Conservation (phyloP, 257 asterid genomes). For the Solanum piurae region DNA sequence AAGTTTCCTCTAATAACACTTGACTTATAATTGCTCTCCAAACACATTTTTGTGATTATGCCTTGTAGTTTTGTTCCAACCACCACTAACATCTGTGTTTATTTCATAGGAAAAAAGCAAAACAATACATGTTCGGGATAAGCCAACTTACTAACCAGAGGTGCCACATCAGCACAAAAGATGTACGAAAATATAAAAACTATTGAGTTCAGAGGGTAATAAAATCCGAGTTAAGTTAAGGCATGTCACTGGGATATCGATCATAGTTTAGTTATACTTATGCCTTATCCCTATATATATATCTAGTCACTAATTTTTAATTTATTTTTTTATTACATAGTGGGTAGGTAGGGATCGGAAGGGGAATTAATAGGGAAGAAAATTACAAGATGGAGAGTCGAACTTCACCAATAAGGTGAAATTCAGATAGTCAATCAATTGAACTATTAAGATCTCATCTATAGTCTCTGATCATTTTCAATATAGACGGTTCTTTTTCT, state of each 20-base stretch:
- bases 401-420: neutral
- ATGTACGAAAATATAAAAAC: too few relatives aligned
- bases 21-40: slow-evolving; percentile 42
- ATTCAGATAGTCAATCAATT: neutral
- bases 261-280: neutral
- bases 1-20: slow-evolving; percentile 44
- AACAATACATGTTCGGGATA: neutral
- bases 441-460: too few relatives aligned
- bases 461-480: too few relatives aligned
- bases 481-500: too few relatives aligned
- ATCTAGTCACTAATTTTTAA: neutral
- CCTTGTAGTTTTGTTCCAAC: slow-evolving; percentile 72
- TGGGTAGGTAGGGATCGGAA: neutral
- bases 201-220: too few relatives aligned
- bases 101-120: neutral
- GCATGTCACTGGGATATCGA: too few relatives aligned
- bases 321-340: neutral
- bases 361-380: neutral
- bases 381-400: neutral
- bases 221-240: neutral
- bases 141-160: too few relatives aligned
- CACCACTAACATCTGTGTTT: slow-evolving; percentile 40
- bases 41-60: slow-evolving; percentile 63
- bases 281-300: neutral
- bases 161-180: neutral